phyloP scores from a whole-genome alignment of 1,284 basidiomycete species.

The Cryptococcus deneoformans region DNA sequence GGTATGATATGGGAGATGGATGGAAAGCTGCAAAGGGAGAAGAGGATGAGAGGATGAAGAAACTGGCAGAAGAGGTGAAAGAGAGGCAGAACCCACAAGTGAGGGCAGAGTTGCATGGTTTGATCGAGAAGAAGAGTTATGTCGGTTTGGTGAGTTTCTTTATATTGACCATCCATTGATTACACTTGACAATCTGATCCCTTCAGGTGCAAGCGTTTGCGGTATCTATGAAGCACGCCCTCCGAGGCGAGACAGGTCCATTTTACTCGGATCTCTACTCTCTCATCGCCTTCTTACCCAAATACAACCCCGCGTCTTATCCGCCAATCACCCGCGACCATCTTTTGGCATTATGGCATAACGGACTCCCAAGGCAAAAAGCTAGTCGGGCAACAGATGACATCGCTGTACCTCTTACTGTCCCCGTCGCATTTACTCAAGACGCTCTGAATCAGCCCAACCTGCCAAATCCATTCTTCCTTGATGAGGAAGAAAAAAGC shows the following conservation, averaged over 20 bases:
- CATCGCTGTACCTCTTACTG: conserved; percentile 30
- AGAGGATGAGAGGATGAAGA: conserved; percentile 1
- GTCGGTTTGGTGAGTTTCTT: conserved; percentile 30
- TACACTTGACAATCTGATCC: background rate
- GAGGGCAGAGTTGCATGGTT: conserved; percentile 15
- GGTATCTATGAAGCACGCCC: conserved; percentile 32
- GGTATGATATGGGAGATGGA: background rate
- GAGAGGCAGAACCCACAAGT: conserved; percentile 5
- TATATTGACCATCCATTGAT: background rate
- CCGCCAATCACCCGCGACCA: conserved; percentile 31
- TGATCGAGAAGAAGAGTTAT: conserved; percentile 39
- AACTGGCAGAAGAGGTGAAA: conserved; percentile 8
- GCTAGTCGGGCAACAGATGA: conserved; percentile 15
- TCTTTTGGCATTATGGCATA: conserved; percentile 30
- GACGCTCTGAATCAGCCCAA: conserved; percentile 20
- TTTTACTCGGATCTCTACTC: conserved; percentile 38
- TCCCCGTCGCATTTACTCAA: conserved; percentile 20
- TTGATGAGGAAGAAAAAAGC: conserved; percentile 5
- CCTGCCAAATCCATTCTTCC: conserved; percentile 10
- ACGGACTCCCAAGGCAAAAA: conserved; percentile 32
- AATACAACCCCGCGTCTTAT: conserved; percentile 29
- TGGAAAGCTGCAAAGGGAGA: background rate
- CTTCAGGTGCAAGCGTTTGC: conserved; percentile 33
- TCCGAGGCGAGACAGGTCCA: conserved; percentile 33
- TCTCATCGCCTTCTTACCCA: conserved; percentile 35